Base-by-base conservation (phyloP, 768 basidiomycete species). In the Kwoniella sp. region DNA sequence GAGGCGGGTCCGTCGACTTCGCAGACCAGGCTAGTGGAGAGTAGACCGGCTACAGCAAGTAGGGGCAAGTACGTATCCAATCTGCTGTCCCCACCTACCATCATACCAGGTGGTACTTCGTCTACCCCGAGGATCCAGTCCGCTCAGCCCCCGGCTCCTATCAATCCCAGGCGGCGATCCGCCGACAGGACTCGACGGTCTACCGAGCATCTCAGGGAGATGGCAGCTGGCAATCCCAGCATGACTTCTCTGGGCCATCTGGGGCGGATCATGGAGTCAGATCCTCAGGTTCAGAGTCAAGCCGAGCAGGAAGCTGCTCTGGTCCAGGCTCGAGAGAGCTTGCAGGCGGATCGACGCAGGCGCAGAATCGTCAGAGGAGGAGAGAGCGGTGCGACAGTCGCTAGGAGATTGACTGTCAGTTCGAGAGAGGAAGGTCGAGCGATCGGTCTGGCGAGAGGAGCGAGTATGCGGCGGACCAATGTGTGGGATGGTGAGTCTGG, bases 391-490 rank as follows among this genome's bases (percentile, higher is more conserved):
- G 12, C 11, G 37, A 20, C 12, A 6, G 12, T 34, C 7, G 12
- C 33, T 7, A 57, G 64, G 23, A 26, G 62, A 14, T 55, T 52
- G 10, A 65, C 60, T 6, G 69, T 67, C 0, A 50, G 57, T 34
- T 58, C 56, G 3, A 52, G 65, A 43, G 65, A 70, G 43, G 69
- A 70, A 39, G 69, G 69, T 5, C 34, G 57, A 46, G 65, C 65
- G 1, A 23, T 67, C 10, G 69, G 65, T 15, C 26, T 70, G 31
- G 65, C 65, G 17, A 65, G 69, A 46, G 65, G 69, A n/a, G 69
- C 69, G 1, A 67, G 65, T 56, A 70, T 70, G 69, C 50, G 69
- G 25, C 50, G 69, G 31, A 33, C 63, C 6, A 70, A 67, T 46
- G 60, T 70, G 1, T 70, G 69, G 69, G 69, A 70, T 51, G 63